A percentile compares a stretch with the other conserved stretches of the same genome.
Conservation (phyloP, 306 rosid genomes). For the Sicyos baderoa region DNA sequence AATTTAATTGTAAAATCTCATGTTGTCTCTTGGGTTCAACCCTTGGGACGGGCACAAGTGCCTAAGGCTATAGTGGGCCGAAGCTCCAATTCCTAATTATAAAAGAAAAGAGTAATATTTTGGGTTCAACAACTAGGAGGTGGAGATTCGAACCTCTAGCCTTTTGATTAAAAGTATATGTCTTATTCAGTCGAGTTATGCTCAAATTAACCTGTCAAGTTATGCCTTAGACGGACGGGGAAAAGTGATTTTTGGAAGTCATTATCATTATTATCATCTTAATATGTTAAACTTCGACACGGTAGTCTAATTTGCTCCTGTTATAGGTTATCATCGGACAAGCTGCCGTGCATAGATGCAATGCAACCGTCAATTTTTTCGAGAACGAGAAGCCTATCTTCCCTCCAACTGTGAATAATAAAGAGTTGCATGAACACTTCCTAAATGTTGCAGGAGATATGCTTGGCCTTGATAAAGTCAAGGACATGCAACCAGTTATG, state of each 20-base stretch:
- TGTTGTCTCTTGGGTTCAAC: too few relatives aligned
- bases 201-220: background rate
- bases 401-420: conserved; percentile 58
- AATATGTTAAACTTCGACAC: background rate
- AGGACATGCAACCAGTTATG: conserved; percentile 39
- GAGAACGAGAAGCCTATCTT: conserved; percentile 30
- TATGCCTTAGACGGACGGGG: background rate
- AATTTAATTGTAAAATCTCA: too few relatives aligned
- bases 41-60: too few relatives aligned
- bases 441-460: conserved; percentile 41
- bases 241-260: background rate
- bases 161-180: background rate
- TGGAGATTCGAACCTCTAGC: background rate
- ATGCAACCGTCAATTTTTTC: conserved; percentile 52
- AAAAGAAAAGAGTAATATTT: background rate
- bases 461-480: conserved; percentile 50
- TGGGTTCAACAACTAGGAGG: background rate
- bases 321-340: conserved; percentile 64
- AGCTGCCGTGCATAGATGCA: conserved; percentile 85
- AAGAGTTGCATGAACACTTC: conserved; percentile 49
- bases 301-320: conserved; percentile 17
- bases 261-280: background rate
- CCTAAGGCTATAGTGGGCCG: too few relatives aligned
- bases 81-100: too few relatives aligned
- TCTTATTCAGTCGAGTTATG: background rate